Evolutionary conservation across 2,329 filamentous ascomycete genomes (phyloP), one percentile per base, ranked within the genome.

Genomic region (Colletotrichum eremochloae): DNA sequence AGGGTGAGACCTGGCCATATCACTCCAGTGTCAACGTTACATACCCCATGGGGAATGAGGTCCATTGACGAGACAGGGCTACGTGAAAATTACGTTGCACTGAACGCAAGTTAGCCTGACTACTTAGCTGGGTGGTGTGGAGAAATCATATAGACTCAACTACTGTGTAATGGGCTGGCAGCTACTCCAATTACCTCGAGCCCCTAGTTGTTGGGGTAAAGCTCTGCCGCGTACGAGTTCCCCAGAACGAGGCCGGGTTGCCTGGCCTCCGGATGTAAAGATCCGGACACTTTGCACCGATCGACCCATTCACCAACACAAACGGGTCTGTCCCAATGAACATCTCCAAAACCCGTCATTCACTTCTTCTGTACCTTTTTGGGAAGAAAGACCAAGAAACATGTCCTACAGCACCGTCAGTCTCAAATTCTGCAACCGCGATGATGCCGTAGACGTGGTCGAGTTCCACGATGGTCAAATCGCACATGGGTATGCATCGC

Each of bases 391-490:
- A 29, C 36, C 15, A 15, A 29, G 18, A 55, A 55, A 18, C 31
- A n/a, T 36, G 68, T 67, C 56, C 15, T 62, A 36, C 12, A 42
- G 15, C 20, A 40, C 63, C 56, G 18, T 24, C 8, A 29, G 38
- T 40, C 38, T 40, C 9, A 78, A 78, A 73, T 79, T 80, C 73
- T 79, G 77, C 40, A 79, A 81, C 31, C 75, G 75, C 24, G 78
- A 80, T 67, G 80, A 80, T 65, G 79, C 76, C 56, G 76, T 80
- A 75, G 91, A 89, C 3, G 82, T 92, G 24, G 86, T 92, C 18
- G 91, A 93, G 80, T 93, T 93, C 80, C 60, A 86, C 76, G 86
- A 86, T 63, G 89, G 88, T 55, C 87, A 88, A 77, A 89, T 93
- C 57, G 90, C 90, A 1, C 90, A 92, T 77, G 87, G 92, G 72